Conservation (phyloP, 2,329 filamentous ascomycete species). For the Ophiostoma pallidulum region DNA sequence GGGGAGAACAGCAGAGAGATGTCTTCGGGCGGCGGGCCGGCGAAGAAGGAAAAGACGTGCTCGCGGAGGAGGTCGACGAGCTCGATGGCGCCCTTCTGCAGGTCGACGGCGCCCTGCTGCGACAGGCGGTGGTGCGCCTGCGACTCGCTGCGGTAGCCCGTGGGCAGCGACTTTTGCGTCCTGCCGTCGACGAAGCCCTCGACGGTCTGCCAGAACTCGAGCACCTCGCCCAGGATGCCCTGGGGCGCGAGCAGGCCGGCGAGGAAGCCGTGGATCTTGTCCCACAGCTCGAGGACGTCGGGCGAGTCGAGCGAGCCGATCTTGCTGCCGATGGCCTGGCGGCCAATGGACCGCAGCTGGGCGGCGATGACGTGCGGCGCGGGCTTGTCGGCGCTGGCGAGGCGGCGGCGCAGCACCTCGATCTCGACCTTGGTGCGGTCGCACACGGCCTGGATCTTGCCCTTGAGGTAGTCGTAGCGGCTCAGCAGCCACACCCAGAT, state of each 20-base stretch:
- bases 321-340: constrained; percentile 54
- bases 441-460: constrained; percentile 68
- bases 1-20: constrained; percentile 82
- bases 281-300: constrained; percentile 85
- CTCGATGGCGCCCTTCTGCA: constrained; percentile 71
- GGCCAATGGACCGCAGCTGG: constrained; percentile 65
- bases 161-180: constrained; percentile 68
- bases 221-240: constrained; percentile 77
- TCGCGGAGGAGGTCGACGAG: constrained; percentile 76
- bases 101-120: constrained; percentile 55
- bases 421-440: constrained; percentile 88
- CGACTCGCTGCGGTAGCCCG: constrained; percentile 74
- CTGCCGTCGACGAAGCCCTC: constrained; percentile 83
- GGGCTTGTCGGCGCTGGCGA: constrained; percentile 60
- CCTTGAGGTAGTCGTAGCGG: constrained; percentile 79
- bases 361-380: constrained; percentile 58
- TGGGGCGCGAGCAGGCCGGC: constrained; percentile 64
- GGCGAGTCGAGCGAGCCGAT: constrained; percentile 62
- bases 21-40: constrained; percentile 81
- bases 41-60: constrained; percentile 71
- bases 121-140: constrained; percentile 72
- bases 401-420: constrained; percentile 73
- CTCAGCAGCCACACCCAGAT: constrained; percentile 95
- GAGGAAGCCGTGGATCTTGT: constrained; percentile 70
- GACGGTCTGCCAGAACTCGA: constrained; percentile 90